Conservation (phyloP, 768 basidiomycete species). For the Agrocybe chaxingu region DNA sequence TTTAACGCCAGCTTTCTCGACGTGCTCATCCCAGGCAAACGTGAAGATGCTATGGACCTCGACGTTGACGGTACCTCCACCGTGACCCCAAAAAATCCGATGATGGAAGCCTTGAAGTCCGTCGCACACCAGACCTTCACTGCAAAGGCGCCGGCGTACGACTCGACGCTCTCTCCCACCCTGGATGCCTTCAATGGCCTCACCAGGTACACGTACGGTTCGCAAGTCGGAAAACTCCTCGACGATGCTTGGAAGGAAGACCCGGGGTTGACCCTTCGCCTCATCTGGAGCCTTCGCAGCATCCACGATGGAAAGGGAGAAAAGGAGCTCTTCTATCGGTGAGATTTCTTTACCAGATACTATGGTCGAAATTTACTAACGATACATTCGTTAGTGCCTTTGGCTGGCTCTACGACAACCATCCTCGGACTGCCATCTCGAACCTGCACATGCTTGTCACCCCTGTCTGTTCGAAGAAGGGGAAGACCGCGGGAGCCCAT, state of each 20-base stretch:
- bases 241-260: constrained; percentile 57
- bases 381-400: constrained; percentile 36
- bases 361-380: background rate
- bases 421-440: constrained; percentile 65
- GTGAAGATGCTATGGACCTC: constrained; percentile 7
- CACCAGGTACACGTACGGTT: constrained; percentile 16
- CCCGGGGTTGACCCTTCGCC: constrained; percentile 50
- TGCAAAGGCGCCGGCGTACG: constrained; percentile 50
- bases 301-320: constrained; percentile 70
- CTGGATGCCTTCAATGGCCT: constrained; percentile 59
- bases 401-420: constrained; percentile 67
- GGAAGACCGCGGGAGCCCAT: constrained; percentile 33
- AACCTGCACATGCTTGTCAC: constrained; percentile 56
- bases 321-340: constrained; percentile 60
- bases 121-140: constrained; percentile 45
- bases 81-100: constrained; percentile 32
- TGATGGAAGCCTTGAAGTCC: constrained; percentile 52
- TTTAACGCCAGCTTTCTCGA: constrained; percentile 55
- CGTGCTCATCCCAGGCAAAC: constrained; percentile 41
- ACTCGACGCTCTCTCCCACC: constrained; percentile 46
- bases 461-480: constrained; percentile 42
- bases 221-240: constrained; percentile 32
- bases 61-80: background rate
- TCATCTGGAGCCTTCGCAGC: constrained; percentile 68
- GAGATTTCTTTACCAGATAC: constrained; percentile 7